A percentile compares a stretch with the other conserved stretches of the same genome.
These are phyloP conservation scores for Candida ponderosae DNA, from an alignment of 805 yeast species.

Conservation along the genomic window DNA sequence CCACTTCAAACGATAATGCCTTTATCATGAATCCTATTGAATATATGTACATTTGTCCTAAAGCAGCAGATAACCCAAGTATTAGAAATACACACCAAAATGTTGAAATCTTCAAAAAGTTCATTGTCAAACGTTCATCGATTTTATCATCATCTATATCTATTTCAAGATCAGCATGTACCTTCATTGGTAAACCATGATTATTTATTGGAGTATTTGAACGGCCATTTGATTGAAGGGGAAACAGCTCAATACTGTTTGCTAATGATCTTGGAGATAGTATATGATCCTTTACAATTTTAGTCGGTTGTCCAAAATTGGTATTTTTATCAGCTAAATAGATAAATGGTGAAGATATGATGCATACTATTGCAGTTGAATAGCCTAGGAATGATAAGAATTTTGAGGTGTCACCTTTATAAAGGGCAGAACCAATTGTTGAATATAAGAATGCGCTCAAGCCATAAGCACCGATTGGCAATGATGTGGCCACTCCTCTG, in stretches of 20 bases:
- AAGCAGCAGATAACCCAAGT: constrained; percentile 51
- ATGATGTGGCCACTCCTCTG: constrained; percentile 68
- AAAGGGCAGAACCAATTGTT: constrained; percentile 40
- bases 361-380: constrained; percentile 32
- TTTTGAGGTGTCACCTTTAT: constrained; percentile 49
- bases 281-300: not conserved
- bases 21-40: constrained; percentile 65
- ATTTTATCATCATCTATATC: too few species aligned
- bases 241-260: not conserved
- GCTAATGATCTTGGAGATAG: not conserved
- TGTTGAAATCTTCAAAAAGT: constrained; percentile 19
- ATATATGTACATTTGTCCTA: constrained; percentile 70
- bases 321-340: constrained; percentile 11
- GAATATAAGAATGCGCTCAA: constrained; percentile 66
- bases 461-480: constrained; percentile 71
- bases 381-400: constrained; percentile 40
- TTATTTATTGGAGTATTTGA: too few species aligned
- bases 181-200: not conserved
- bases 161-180: not conserved
- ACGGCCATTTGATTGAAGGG: too few species aligned
- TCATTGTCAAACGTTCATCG: not conserved
- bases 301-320: too few species aligned
- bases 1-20: constrained; percentile 27
- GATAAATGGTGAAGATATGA: constrained; percentile 40
- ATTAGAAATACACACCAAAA: constrained; percentile 46